Percentiles rank a stretch among this genome's conserved stretches.
Conservation (phyloP, 2,329 filamentous ascomycete genomes). For the Fusarium sp. region DNA sequence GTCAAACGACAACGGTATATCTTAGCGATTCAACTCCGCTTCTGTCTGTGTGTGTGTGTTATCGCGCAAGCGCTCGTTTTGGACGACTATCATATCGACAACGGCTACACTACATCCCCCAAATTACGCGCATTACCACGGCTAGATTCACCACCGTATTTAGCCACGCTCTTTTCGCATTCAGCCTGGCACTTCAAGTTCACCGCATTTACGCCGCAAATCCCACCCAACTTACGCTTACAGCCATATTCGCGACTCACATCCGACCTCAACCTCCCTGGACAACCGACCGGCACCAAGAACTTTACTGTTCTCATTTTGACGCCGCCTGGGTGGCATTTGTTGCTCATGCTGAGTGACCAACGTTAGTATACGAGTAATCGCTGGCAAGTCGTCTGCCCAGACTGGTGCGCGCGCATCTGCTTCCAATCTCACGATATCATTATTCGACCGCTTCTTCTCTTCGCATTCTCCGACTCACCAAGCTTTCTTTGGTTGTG, state of each 20-base stretch:
- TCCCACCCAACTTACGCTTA: slow-evolving; percentile 15
- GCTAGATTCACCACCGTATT: slow-evolving; percentile 14
- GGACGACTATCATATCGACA: slow-evolving; percentile 13
- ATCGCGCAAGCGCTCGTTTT: slow-evolving; percentile 26
- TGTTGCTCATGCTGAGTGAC: slow-evolving; percentile 1
- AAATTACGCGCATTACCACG: slow-evolving; percentile 11
- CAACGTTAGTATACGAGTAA: slow-evolving; percentile 9
- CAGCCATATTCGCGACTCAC: slow-evolving; percentile 14
- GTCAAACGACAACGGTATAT: slow-evolving; percentile 19
- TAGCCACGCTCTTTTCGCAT: slow-evolving; percentile 14
- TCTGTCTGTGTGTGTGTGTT: slow-evolving; percentile 7
- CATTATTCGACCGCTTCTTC: background rate
- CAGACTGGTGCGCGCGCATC: background rate
- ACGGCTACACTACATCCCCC: slow-evolving; percentile 17
- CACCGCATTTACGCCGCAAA: slow-evolving; percentile 32
- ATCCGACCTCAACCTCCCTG: background rate
- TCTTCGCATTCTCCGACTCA: background rate
- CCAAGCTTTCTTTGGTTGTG: background rate
- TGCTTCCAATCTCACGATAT: background rate
- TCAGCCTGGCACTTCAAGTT: slow-evolving; percentile 12
- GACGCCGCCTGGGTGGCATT: background rate
- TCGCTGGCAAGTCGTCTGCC: background rate
- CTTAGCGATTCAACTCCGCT: slow-evolving; percentile 4
- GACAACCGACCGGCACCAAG: background rate
- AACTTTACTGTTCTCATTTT: background rate